Percentiles rank a stretch among this genome's conserved stretches.
phyloP scores from a whole-genome alignment of 2,329 filamentous ascomycete genomes.

The Whalleya microplaca region DNA sequence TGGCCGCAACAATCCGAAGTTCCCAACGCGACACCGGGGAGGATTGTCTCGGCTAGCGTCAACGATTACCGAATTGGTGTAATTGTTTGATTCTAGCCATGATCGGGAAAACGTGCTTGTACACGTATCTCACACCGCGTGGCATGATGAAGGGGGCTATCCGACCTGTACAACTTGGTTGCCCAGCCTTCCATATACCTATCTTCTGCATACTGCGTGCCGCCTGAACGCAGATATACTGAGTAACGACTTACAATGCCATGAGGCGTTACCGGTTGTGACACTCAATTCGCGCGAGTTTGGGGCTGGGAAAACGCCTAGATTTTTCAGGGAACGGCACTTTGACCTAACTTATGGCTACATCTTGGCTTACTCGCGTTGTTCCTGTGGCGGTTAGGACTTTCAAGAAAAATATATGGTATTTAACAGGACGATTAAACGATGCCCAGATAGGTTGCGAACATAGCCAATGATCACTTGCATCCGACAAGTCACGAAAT shows the following conservation, averaged over 20 bases:
- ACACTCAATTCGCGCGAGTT: not conserved
- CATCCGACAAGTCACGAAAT: not conserved
- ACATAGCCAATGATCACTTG: not conserved
- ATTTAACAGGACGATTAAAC: not conserved
- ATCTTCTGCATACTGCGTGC: not conserved
- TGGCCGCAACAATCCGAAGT: not conserved
- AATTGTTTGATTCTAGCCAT: not conserved
- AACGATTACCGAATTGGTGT: not conserved
- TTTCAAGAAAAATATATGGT: not conserved
- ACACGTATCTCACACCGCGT: not conserved
- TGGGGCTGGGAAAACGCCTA: not conserved
- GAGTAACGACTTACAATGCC: not conserved
- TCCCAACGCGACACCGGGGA: not conserved
- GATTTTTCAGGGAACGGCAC: not conserved
- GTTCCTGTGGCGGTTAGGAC: not conserved
- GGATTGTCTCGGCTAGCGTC: not conserved
- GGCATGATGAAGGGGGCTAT: not conserved
- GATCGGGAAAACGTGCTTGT: not conserved
- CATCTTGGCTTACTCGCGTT: not conserved
- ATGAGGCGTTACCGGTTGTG: not conserved
- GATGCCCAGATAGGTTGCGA: not conserved
- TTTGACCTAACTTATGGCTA: not conserved
- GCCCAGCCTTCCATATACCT: not conserved
- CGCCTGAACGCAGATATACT: not conserved
- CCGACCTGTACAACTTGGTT: not conserved